phyloP scores from a whole-genome alignment of 1,284 basidiomycete species.

The Naganishia sp. region DNA sequence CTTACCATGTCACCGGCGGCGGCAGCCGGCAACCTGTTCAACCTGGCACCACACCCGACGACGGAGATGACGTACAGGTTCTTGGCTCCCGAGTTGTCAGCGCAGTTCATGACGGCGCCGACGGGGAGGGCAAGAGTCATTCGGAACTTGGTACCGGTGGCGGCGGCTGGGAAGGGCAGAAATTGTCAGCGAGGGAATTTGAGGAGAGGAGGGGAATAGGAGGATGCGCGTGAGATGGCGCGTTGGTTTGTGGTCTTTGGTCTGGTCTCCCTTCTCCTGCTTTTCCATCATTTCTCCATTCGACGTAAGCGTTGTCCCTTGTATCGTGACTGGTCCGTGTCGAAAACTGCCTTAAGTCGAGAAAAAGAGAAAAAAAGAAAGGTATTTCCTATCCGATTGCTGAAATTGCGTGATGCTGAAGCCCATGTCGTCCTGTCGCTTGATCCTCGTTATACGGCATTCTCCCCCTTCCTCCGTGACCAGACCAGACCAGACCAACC shows the following conservation, averaged over 20 bases:
- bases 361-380: too few species aligned
- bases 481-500: conserved; percentile 5
- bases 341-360: too few species aligned
- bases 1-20: conserved; percentile 92
- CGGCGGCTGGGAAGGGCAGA: conserved; percentile 46
- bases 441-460: neutral
- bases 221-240: neutral
- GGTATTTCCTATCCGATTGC: neutral
- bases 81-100: conserved; percentile 99
- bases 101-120: conserved; percentile 98
- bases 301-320: neutral
- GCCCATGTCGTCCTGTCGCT: neutral
- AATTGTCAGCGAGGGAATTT: neutral
- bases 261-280: neutral
- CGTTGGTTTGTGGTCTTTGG: neutral
- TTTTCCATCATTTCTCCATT: neutral
- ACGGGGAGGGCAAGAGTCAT: conserved; percentile 91
- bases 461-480: neutral
- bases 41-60: conserved; percentile 84
- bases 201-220: neutral
- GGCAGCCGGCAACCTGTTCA: conserved; percentile 97
- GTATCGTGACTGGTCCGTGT: neutral
- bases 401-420: neutral
- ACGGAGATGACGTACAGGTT: conserved; percentile 60
- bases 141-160: conserved; percentile 92